These are phyloP conservation scores for Aspergillus campestris DNA, from an alignment of 495 filamentous ascomycete genomes.

Conservation along the genomic window DNA sequence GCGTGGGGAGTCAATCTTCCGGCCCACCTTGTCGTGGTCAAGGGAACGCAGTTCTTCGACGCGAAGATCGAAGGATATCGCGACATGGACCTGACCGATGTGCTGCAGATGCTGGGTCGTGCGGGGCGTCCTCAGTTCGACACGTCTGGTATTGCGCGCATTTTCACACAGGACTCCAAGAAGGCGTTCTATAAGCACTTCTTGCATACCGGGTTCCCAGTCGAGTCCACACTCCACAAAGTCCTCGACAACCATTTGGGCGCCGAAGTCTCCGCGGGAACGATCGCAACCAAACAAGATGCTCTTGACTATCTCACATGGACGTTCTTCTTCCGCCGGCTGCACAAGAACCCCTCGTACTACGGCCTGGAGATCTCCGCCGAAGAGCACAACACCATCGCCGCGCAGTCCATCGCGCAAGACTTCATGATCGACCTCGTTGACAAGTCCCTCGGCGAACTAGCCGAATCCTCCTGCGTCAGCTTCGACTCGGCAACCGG, in stretches of 20 bases:
- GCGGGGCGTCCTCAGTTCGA: constrained; percentile 97
- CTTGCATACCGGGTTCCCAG: constrained; percentile 93
- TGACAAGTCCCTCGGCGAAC: constrained; percentile 69
- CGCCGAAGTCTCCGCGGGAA: constrained; percentile 89
- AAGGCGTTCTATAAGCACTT: constrained; percentile 99
- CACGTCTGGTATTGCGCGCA: constrained; percentile 85
- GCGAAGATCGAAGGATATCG: constrained; percentile 96
- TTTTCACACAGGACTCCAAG: constrained; percentile 95
- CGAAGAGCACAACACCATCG: constrained; percentile 86
- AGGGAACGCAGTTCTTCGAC: constrained; percentile 97
- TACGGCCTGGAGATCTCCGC: constrained; percentile 92
- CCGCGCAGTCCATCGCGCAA: constrained; percentile 76
- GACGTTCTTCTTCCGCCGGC: constrained; percentile 97
- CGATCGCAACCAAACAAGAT: constrained; percentile 89
- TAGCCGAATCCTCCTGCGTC: constrained; percentile 77
- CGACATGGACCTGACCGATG: constrained; percentile 98
- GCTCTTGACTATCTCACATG: constrained; percentile 96
- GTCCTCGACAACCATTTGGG: constrained; percentile 95
- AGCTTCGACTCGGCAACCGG: constrained; percentile 68
- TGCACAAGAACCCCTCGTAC: constrained; percentile 98
- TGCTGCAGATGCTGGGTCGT: constrained; percentile 95
- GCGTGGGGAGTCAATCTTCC: constrained; percentile 99
- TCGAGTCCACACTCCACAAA: constrained; percentile 92
- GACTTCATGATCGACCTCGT: constrained; percentile 91
- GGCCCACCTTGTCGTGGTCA: constrained; percentile 94